Base-by-base conservation (phyloP, 2,329 filamentous ascomycete genomes). In the Coniochaeta ligniaria region DNA sequence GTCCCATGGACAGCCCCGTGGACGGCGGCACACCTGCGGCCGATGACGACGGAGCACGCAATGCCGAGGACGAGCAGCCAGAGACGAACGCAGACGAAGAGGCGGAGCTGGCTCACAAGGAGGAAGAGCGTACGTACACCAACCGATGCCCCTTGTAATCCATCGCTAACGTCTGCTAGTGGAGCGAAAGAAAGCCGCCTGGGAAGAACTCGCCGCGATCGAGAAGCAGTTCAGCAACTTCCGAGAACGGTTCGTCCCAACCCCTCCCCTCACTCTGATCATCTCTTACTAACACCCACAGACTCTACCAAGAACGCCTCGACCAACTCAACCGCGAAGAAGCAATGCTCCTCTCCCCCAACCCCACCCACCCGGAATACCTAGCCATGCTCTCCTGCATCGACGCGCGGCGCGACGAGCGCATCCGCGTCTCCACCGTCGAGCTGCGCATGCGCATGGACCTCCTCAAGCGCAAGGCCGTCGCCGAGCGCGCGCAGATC, bases 161-260 rank as follows among this genome's bases (percentile, higher is more conserved):
- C 58, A 41, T 58, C 54, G 12, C 57, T 66, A 62, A 65, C 50
- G 38, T 68, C 67, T 69, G 66, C 63, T 68, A 94, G 91, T 90
- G 65, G 85, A 90, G 68, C 87, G 86, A 70, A 95, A 94, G 76
- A 87, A 87, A 69, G 83, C 84, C 36, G 93, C 93, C 0, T 88
- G 93, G 70, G 90, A 92, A 60, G 86, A 92, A 66, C 83, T 97
- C 67, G 82, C 85, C 20, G 83, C 85, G 20, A 89, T 99, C 50
- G 94, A 98, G 72, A 89, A 89, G 72, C 91, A 95, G 70, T 99
- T 99, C 75, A 86, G 88, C 62, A 83, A 89, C 20, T 91, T 98
- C 70, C 85, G 92, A 68, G 92, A 92, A 65, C 88, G 86, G 88
- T 90, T 71, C 67, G 81, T 75, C 56, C 35, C 20, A n/a, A 59